Evolutionary conservation across 768 basidiomycete genomes (phyloP), one percentile per base, ranked within the genome.

Genomic region (Suillus brevipes): DNA sequence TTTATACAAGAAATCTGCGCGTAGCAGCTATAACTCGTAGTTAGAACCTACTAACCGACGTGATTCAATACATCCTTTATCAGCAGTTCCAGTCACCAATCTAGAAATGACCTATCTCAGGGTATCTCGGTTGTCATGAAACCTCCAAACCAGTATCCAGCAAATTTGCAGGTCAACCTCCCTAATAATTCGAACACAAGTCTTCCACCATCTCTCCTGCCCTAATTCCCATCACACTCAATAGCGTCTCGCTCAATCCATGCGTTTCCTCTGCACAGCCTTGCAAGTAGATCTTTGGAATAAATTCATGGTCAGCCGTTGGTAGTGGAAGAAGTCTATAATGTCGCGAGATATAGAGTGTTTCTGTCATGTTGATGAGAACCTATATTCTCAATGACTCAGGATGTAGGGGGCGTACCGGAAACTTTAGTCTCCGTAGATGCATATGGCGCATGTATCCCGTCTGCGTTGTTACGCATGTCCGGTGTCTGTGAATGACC

Each of bases 181-280:
- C 20, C 37, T 23, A 38, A 57, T 23, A 18, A 56, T 64, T 50
- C 16, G 42, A 40, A 57, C 70, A 68, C 59, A 78, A 66, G 70
- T 84, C 83, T 12, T 71, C 75, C 20, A 83, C 74, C 8, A 84
- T 78, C 68, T 84, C 81, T 49, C 82, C 83, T 14, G 83, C 80
- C 53, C 83, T 74, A 43, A 80, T 69, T 25, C 80, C 77, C 10
- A 81, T 58, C 18, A 82, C 79, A 64, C 83, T 85, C 64, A 85
- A 69, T 23, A 87, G 69, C 13, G 83, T 84, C 65, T 86, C 79
- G 53, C 75, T 75, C 59, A 80, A 68, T 4, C 79, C 79, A 58
- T 80, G 79, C 12, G 78, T 78, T 58, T 74, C 72, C 66, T 80
- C 78, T 38, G 74, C 73, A 61, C 75, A 69, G 14, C 79, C 79